Evolutionary conservation across 805 yeast genomes (phyloP), one percentile per base, ranked within the genome.

Genomic region (Metschnikowia picachoensis): DNA sequence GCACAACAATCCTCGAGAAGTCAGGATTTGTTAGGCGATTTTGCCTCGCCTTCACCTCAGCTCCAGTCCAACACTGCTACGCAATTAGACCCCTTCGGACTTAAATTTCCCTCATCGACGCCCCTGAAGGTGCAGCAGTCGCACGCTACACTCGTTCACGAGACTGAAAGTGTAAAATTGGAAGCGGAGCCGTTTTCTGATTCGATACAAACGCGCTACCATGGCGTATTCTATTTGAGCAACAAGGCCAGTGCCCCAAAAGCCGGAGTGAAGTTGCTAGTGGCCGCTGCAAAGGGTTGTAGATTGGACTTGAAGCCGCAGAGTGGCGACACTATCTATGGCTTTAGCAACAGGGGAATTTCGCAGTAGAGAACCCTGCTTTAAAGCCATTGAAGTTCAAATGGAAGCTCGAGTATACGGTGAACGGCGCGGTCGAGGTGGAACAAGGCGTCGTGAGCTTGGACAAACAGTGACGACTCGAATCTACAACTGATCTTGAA

Each of bases 261-360:
- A 30, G 63, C 76, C 8, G 72, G 75, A 47, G 62, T 87, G 37
- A 77, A 79, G 48, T 79, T 84, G 53, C 71, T 80, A 59, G 63
- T 85, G 33, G 94, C 95, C 0, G 89, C 82, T 30, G 88, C 95
- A 44, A 83, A 81, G 57, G 59, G 76, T 8, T 76, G 83, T 58
- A 70, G 70, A 41, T 70, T 87, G 51, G 74, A 70, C 43, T 73
- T 87, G 60, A 71, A 75, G 46, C 82, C 90, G 1, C 90, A 84
- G 61, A 73, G 84, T 8, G 74, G 78, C 43, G 79, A 77, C 45
- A 58, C 62, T 29, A 57, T 87, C n/a, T 70, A 72, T 46, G 74
- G 79, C 2, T 72, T 70, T 44, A 70, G 68, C 39, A 63, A 60
- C 31, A 72, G 77, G 44, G 81, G 81, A 7, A 69, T 85, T 14